phyloP scores from a whole-genome alignment of 2,329 filamentous ascomycete species.

The Hypoxylon sp. region DNA sequence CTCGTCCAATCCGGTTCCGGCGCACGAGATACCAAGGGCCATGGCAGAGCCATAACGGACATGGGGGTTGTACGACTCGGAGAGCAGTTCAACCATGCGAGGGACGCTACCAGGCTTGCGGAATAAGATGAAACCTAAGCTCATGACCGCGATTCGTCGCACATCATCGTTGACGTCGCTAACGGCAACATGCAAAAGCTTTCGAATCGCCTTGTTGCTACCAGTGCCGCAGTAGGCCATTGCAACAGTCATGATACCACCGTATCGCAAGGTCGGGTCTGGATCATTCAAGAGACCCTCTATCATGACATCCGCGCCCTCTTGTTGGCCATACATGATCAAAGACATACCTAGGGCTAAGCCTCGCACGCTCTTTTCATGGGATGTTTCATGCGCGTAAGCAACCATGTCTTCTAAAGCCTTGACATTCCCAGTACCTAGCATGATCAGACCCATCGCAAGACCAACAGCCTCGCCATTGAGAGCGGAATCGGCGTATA shows the following conservation, averaged over 20 bases:
- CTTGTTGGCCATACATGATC: slow-evolving; percentile 97
- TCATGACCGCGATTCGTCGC: slow-evolving; percentile 95
- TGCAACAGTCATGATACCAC: slow-evolving; percentile 98
- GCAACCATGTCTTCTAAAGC: slow-evolving; percentile 97
- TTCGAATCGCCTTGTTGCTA: slow-evolving; percentile 98
- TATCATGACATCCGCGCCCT: slow-evolving; percentile 94
- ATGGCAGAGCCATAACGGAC: slow-evolving; percentile 98
- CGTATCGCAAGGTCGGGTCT: slow-evolving; percentile 93
- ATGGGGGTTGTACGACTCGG: slow-evolving; percentile 98
- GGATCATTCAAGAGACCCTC: slow-evolving; percentile 93
- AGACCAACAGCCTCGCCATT: slow-evolving; percentile 97
- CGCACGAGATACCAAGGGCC: slow-evolving; percentile 98
- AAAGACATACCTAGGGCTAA: slow-evolving; percentile 96
- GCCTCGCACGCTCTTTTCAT: slow-evolving; percentile 98
- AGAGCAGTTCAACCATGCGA: slow-evolving; percentile 97
- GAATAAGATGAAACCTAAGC: slow-evolving; percentile 98
- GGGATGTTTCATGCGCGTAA: slow-evolving; percentile 97
- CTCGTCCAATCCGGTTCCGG: slow-evolving; percentile 94
- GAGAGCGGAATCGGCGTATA: slow-evolving; percentile 94
- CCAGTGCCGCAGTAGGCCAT: slow-evolving; percentile 97
- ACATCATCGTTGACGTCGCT: slow-evolving; percentile 99
- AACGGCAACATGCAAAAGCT: slow-evolving; percentile 94
- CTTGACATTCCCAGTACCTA: slow-evolving; percentile 95
- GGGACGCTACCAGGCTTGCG: slow-evolving; percentile 96
- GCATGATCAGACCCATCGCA: slow-evolving; percentile 97